These are phyloP conservation scores for Pleoardoris graminearum DNA, from an alignment of 2,329 filamentous ascomycete species.

Conservation along the genomic window DNA sequence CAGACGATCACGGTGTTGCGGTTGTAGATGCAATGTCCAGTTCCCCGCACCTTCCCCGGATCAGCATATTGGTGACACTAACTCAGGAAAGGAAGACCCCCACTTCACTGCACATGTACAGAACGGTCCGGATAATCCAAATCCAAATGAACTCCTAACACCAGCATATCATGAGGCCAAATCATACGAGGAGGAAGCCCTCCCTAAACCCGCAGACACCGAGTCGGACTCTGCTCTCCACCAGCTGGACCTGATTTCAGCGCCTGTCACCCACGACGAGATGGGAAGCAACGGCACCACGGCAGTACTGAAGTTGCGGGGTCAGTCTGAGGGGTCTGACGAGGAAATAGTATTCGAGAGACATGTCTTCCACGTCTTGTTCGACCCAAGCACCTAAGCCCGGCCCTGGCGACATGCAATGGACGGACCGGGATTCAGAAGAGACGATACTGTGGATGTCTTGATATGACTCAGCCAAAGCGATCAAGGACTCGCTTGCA, in stretches of 20 bases:
- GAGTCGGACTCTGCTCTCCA: not conserved
- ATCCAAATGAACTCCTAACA: not conserved
- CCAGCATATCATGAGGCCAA: not conserved
- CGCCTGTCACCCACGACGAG: conserved; percentile 24
- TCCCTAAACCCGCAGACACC: not conserved
- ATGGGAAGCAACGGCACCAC: conserved; percentile 28
- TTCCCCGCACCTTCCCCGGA: conserved; percentile 6
- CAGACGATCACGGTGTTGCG: not conserved
- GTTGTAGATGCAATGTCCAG: not conserved
- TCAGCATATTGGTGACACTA: not conserved
- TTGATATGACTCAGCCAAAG: not conserved
- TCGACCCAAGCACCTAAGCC: conserved; percentile 23
- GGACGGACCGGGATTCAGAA: conserved; percentile 16
- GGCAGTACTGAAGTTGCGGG: conserved; percentile 34
- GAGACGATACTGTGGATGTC: conserved; percentile 15
- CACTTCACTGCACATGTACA: not conserved
- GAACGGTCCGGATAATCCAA: not conserved
- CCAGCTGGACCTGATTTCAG: no score
- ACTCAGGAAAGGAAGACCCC: not conserved
- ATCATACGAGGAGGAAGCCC: not conserved
- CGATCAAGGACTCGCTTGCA: not conserved
- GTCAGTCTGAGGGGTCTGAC: conserved; percentile 34
- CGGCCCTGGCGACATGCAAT: conserved; percentile 26
- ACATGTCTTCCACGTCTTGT: not conserved
- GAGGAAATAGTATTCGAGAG: conserved; percentile 27